Evolutionary conservation across 2,329 filamentous ascomycete genomes (phyloP), one percentile per base, ranked within the genome.

Genomic region (Fusarium ramigenum): DNA sequence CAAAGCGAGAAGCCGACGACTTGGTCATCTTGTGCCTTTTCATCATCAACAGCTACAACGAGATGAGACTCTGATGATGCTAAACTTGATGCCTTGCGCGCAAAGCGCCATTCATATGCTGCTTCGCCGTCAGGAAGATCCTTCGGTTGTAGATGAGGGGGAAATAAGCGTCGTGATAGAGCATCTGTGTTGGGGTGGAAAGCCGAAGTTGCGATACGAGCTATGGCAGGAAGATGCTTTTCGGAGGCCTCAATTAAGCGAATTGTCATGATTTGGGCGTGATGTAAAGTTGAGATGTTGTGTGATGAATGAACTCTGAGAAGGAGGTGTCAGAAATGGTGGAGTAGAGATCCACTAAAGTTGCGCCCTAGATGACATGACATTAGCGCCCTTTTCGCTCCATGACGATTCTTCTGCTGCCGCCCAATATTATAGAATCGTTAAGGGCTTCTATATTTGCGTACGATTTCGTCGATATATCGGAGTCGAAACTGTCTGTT

Each of bases 41-140:
- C 40, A 1, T 68, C 57, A 9, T 68, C 65, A 9, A 68, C 7
- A 2, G 65, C 65, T 2, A 68, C 42, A 5, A 68, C 12, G 0
- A 68, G 36, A 16, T 62, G 47, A 1, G 65, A 54, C 8, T 63
- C 65, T 9, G 47, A 1, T 0, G 63, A 68, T 7, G 30, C 47
- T 15, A 54, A 12, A 36, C 65, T 68, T 1, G 63, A 43, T 19
- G 56, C 19, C 54, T 68, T 68, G 9, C 65, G 65, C 7, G 65
- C 65, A 23, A 58, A 34, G 10, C 63, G 65, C 65, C 65, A 68
- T 11, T 62, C 63, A n/a, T 68, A 68, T 3, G 65, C 63, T 23
- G 65, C 65, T 18, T 68, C 63, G n/a, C 63, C 65, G 7, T 68
- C 56, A 4, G 63, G 56, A 15, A 54, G 25, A 5, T 54, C 32